Base-by-base conservation (phyloP, 805 yeast genomes). In the Candida cerambycidarum region DNA sequence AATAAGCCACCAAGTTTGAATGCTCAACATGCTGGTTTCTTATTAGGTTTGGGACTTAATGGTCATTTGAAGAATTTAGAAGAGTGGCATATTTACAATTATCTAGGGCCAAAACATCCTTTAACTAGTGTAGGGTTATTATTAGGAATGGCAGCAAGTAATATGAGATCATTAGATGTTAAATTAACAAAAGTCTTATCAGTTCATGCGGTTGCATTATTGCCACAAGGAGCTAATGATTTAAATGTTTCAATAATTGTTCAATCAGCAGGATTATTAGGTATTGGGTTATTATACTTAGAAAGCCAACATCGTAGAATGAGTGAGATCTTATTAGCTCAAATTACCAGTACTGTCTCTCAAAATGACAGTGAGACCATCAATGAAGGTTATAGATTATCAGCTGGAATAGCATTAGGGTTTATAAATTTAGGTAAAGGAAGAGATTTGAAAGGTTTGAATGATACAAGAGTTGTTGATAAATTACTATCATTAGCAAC, bases 11-110 rank as follows among this genome's bases (percentile, higher is more conserved):
- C 76, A 1, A 73, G 67, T 4, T 59, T 85, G 24, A 81, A 79
- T 51, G 77, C 96, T 0, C 90, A 87, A 47, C 97, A 90, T 67
- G 97, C 97, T 16, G 99, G 99, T 0, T 89, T 93, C 52, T 63
- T 93, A n/a, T 64, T 89, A 14, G 99, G 97, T 0, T 68, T 93
- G 18, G 99, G 99, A 0, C 66, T 93, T 23, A 88, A 88, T 62
- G 98, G 98, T 0, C 96, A 90, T 58, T 65, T 93, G 53, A 80
- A 77, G 43, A 73, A 75, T 32, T 65, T 93, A 18, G 98, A 92
- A 55, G 97, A 93, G 60, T 93, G 98, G 97, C 97, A 90, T 58
- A 85, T 92, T 23, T 93, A 89, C 60, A 90, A 92, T 56, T 89
- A 89, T 52, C 66, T 93, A 41, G 95, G 96, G 0, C 95, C 96